A percentile compares a stretch with the other conserved stretches of the same genome.
Evolutionary conservation across 768 basidiomycete genomes (phyloP).

Genomic region (Chiua virens): DNA sequence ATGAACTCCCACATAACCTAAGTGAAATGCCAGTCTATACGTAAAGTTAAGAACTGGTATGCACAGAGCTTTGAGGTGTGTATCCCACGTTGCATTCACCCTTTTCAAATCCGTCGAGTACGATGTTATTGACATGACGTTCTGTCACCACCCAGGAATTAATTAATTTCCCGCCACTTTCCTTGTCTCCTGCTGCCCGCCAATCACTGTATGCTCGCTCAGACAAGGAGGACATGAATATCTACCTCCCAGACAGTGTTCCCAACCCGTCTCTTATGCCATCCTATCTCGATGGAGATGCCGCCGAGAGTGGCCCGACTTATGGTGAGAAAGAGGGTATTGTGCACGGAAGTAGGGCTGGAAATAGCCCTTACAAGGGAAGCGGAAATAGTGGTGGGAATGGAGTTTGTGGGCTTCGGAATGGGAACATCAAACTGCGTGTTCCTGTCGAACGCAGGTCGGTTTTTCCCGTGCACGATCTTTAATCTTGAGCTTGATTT

Average conservation of each 20-base stretch:
- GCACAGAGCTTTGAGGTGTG: constrained; percentile 96
- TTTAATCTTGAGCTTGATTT: neutral
- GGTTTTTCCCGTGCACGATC: constrained; percentile 6
- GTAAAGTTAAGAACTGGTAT: constrained; percentile 98
- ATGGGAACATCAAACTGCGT: constrained; percentile 63
- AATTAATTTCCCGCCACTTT: constrained; percentile 79
- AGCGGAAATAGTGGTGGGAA: constrained; percentile 28
- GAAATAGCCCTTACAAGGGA: constrained; percentile 13
- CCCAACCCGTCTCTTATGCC: constrained; percentile 74
- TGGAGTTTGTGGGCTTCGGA: constrained; percentile 36
- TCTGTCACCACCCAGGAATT: constrained; percentile 64
- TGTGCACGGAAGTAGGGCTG: constrained; percentile 8
- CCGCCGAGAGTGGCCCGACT: constrained; percentile 14
- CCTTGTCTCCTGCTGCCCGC: constrained; percentile 64
- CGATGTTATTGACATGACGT: neutral
- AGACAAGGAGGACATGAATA: constrained; percentile 33
- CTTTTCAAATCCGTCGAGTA: neutral
- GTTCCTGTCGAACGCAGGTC: constrained; percentile 86
- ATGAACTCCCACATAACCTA: constrained; percentile 89
- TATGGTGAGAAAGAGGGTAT: constrained; percentile 6
- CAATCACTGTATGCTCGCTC: constrained; percentile 57
- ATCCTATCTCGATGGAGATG: constrained; percentile 33
- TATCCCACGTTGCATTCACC: neutral
- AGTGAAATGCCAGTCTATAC: constrained; percentile 89
- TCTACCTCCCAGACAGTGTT: constrained; percentile 62